phyloP scores from a whole-genome alignment of 257 asterid species.

The Fraxinus cuspidata region DNA sequence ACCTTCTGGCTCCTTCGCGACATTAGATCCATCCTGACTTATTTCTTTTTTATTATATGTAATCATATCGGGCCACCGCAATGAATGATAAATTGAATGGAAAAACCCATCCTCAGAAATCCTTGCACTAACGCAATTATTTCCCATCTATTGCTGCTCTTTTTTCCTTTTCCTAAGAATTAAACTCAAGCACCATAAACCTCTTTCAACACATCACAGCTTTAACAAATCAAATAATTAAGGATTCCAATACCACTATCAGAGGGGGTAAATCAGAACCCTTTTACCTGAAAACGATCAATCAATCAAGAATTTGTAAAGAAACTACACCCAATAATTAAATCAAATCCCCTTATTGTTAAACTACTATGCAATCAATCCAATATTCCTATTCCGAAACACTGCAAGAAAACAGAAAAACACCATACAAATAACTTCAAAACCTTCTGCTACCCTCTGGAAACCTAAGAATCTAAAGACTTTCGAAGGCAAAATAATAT shows the following conservation, averaged over 20 bases:
- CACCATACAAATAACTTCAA: background rate
- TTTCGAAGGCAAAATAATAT: background rate
- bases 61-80: slow-evolving; percentile 28
- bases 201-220: slow-evolving; percentile 1
- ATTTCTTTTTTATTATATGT: slow-evolving; percentile 16
- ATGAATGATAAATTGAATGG: slow-evolving; percentile 14
- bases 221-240: background rate
- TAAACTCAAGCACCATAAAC: slow-evolving; percentile 9
- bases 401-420: background rate
- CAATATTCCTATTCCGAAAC: background rate
- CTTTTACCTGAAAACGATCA: background rate
- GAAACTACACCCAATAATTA: background rate
- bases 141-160: slow-evolving; percentile 32
- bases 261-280: background rate
- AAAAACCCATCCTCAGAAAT: slow-evolving; percentile 30
- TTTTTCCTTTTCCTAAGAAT: background rate
- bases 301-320: background rate
- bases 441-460: background rate
- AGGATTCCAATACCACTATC: background rate
- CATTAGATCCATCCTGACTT: background rate
- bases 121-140: slow-evolving; percentile 33
- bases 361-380: background rate
- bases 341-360: background rate
- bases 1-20: slow-evolving; percentile 26
- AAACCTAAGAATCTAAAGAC: background rate